These are phyloP conservation scores for Trichoderma sp. DNA, from an alignment of 2,329 filamentous ascomycete species.

Conservation along the genomic window DNA sequence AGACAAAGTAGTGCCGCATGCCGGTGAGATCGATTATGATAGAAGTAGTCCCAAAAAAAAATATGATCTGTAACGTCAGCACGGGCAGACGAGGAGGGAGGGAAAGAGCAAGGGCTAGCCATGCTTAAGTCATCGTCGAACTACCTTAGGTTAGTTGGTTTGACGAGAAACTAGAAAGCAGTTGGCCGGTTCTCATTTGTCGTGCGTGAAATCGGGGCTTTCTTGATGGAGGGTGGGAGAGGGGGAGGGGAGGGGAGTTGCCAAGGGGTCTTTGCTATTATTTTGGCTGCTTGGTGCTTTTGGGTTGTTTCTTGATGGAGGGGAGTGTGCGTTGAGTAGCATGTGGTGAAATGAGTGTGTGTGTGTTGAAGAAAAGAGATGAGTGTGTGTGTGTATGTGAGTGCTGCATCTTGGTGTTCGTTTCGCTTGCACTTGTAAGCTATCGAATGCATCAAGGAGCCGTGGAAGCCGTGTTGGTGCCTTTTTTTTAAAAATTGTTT, in stretches of 20 bases:
- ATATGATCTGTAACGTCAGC: slow-evolving; percentile 15
- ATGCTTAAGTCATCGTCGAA: slow-evolving; percentile 10
- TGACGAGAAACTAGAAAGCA: neutral
- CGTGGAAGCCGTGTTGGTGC: neutral
- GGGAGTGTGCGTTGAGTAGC: neutral
- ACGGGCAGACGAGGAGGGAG: neutral
- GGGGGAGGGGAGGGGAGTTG: neutral
- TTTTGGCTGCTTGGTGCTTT: neutral
- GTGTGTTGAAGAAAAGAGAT: no score
- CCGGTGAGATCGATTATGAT: slow-evolving; percentile 10
- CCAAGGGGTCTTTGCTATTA: neutral
- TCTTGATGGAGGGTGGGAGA: neutral
- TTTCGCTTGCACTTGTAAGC: neutral
- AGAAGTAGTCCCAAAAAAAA: neutral
- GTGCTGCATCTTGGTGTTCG: neutral
- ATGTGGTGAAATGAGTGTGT: neutral
- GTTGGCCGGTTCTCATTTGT: neutral
- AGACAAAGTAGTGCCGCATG: neutral
- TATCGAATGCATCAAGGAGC: neutral
- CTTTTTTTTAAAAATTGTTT: neutral
- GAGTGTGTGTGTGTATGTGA: neutral
- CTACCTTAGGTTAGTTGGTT: neutral
- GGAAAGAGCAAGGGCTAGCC: neutral
- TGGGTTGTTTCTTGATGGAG: neutral
- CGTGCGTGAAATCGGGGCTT: neutral